These are phyloP conservation scores for Trametes pubescens DNA, from an alignment of 1,284 basidiomycete genomes.

Conservation along the genomic window DNA sequence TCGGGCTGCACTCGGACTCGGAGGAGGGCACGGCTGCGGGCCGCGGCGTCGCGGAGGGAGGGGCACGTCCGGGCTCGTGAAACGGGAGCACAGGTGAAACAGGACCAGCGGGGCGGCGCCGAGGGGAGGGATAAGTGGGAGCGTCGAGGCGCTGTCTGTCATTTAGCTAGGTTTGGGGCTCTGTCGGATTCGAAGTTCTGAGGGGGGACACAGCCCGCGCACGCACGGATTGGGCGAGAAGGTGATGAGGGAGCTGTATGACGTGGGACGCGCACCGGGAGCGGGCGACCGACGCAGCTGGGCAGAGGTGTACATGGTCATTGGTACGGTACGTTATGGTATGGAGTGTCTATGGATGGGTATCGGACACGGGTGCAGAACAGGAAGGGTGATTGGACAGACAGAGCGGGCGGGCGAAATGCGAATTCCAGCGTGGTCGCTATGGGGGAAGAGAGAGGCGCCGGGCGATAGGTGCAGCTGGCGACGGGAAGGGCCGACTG, in stretches of 20 bases:
- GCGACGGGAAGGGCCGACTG: conserved; percentile 35
- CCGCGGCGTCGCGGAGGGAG: neutral
- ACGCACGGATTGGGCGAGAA: conserved; percentile 4
- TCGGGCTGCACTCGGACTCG: neutral
- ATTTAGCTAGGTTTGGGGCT: conserved; percentile 26
- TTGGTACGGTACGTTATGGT: neutral
- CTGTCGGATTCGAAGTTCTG: neutral
- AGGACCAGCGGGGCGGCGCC: conserved; percentile 1
- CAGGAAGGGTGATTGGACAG: neutral
- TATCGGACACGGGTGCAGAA: neutral
- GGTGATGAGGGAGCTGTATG: conserved; percentile 13
- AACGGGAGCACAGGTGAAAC: conserved; percentile 24
- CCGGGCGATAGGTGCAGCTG: conserved; percentile 20
- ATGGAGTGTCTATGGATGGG: neutral
- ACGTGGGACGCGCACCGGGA: conserved; percentile 3
- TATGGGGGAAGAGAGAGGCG: conserved; percentile 22
- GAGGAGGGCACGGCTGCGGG: neutral
- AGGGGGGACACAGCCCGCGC: conserved; percentile 7
- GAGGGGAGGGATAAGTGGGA: conserved; percentile 1
- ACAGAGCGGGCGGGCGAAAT: neutral
- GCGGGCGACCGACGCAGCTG: neutral
- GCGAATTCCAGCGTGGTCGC: conserved; percentile 10
- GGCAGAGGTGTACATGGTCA: neutral
- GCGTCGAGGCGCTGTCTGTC: conserved; percentile 12
- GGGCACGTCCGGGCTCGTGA: conserved; percentile 5